Conservation (phyloP, 176 grass and related monocot species). For the Triticum urartu region DNA sequence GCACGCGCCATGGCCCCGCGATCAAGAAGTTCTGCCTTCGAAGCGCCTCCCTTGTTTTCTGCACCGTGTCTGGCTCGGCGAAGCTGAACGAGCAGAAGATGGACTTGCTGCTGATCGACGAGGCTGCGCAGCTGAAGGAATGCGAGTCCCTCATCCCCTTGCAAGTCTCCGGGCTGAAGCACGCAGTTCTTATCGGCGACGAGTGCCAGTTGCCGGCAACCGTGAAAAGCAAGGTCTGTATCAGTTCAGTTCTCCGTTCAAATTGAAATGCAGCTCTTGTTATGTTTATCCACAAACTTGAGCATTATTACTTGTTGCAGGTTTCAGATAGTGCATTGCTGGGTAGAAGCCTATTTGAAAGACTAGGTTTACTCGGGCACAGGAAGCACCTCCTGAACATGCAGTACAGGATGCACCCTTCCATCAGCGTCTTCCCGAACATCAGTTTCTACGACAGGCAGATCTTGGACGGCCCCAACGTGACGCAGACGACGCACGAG, state of each 20-base stretch:
- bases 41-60: slow-evolving; percentile 51
- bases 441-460: slow-evolving; percentile 44
- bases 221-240: slow-evolving; percentile 66
- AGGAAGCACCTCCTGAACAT: slow-evolving; percentile 69
- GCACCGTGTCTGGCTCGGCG: slow-evolving; percentile 52
- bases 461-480: slow-evolving; percentile 59
- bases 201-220: slow-evolving; percentile 67
- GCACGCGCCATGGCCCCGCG: not conserved
- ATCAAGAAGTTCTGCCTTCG: slow-evolving; percentile 39
- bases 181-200: slow-evolving; percentile 66
- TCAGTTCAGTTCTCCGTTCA: too few relatives aligned
- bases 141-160: slow-evolving; percentile 70
- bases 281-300: not conserved
- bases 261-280: too few relatives aligned
- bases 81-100: slow-evolving; percentile 33
- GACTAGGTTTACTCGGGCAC: slow-evolving; percentile 54
- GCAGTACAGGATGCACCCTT: slow-evolving; percentile 86
- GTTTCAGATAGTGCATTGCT: slow-evolving; percentile 42
- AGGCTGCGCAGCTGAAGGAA: slow-evolving; percentile 72
- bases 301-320: slow-evolving; percentile 7
- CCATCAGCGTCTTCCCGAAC: slow-evolving; percentile 70
- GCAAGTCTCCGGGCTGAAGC: slow-evolving; percentile 38
- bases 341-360: slow-evolving; percentile 67
- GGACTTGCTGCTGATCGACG: slow-evolving; percentile 66
- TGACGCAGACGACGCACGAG: slow-evolving; percentile 8